Evolutionary conservation across 2,329 filamentous ascomycete species (phyloP), one percentile per base, ranked within the genome.

Genomic region (Ceratocystis huliohia): DNA sequence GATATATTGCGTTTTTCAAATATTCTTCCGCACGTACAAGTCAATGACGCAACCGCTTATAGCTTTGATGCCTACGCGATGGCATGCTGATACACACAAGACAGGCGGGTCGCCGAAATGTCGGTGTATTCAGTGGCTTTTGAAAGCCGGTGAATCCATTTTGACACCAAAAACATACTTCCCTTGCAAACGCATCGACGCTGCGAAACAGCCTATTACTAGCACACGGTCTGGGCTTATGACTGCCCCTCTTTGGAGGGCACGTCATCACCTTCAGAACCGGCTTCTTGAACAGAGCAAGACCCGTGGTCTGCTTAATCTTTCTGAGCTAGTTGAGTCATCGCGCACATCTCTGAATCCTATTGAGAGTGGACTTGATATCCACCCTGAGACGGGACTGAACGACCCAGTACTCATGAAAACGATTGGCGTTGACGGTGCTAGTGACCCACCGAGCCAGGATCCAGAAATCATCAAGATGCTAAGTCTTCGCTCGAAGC

Each of bases 321-420:
- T 77, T 25, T 59, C 71, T 6, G 71, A 69, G 1, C 68, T 76
- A 3, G 70, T 77, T 0, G 73, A 74, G 15, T 72, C 72, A 2
- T 74, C 75, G 33, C 73, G 72, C 65, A 57, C 70, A 5, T 72
- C 72, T 5, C 69, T 70, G 15, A 68, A 71, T 15, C 68, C 69
- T 1, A 68, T 70, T 0, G 72, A 72, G n/a, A 72, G 72, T 1
- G 71, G 71, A 2, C 68, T 79, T 10, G 77, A 78, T 68, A 72
- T 78, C 22, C 77, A 78, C 59, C 76, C 76, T 0, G 71, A 73
- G n/a, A 78, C 77, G 7, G 69, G 73, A 3, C 74, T 73, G 64
- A 74, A 78, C 25, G 77, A 78, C 37, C 75, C 75, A 0, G 73
- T 78, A 17, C 53, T 78, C 17, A 70, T 71, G 44, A 71, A 70